Conservation (phyloP, 164 flowering plant species). For the Umbellularia californica region DNA sequence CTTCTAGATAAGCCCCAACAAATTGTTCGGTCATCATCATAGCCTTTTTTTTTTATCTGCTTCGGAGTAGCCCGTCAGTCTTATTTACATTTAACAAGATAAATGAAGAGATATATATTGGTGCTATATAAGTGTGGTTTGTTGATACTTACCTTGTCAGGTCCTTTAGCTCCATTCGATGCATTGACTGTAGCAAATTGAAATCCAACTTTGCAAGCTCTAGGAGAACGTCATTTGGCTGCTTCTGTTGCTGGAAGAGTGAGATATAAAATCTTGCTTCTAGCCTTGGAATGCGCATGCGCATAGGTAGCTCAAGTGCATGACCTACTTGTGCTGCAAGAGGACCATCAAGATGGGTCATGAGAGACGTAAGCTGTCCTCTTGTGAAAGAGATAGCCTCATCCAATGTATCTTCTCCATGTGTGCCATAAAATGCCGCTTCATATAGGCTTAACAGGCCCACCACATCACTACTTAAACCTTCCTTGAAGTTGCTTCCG, state of each 20-base stretch:
- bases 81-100: too few species aligned
- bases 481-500: not conserved
- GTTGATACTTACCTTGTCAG: not conserved
- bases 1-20: too few species aligned
- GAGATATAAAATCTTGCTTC: not conserved
- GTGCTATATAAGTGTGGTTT: too few species aligned
- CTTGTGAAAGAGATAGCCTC: not conserved
- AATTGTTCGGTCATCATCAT: too few species aligned
- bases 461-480: not conserved
- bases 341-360: not conserved
- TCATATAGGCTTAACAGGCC: not conserved
- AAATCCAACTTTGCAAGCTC: slow-evolving; percentile 1
- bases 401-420: not conserved
- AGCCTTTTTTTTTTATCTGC: too few species aligned
- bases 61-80: too few species aligned
- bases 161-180: not conserved
- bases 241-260: not conserved
- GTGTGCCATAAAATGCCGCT: not conserved
- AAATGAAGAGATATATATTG: too few species aligned
- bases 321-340: not conserved
- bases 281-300: not conserved
- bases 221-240: not conserved
- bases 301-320: not conserved
- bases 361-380: not conserved
- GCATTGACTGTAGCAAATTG: not conserved